Percentiles rank a stretch among this genome's conserved stretches.
Evolutionary conservation across 75 land plant species (phyloP).

Genomic region (Selaginella tamariscina): DNA sequence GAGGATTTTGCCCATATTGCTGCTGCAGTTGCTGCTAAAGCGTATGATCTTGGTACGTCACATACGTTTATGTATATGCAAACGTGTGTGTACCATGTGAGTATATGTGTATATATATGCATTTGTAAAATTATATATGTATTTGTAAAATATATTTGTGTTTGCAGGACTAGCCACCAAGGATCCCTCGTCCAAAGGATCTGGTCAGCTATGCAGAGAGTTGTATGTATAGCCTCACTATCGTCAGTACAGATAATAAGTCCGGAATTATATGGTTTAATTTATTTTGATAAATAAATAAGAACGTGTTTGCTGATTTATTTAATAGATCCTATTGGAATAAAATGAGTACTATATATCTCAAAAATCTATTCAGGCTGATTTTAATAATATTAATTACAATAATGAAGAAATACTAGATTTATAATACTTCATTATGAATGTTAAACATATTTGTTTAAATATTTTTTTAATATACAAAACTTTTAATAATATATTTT

Average conservation of each 20-base stretch:
- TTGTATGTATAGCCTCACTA: slow-evolving; percentile 81
- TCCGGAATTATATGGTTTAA: not conserved
- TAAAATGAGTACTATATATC: too few species aligned
- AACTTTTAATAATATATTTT: too few species aligned
- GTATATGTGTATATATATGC: too few species aligned
- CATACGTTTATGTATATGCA: too few species aligned
- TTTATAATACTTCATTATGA: too few species aligned
- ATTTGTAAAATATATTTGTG: not conserved
- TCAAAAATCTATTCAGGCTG: too few species aligned
- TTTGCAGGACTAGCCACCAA: slow-evolving; percentile 43
- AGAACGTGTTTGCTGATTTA: not conserved
- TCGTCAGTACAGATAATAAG: slow-evolving; percentile 34
- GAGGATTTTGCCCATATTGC: slow-evolving; percentile 83
- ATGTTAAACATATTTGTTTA: too few species aligned
- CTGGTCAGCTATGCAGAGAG: slow-evolving; percentile 63
- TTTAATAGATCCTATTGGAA: too few species aligned
- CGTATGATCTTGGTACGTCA: slow-evolving; percentile 65
- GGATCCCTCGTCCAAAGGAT: slow-evolving; percentile 53
- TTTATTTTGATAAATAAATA: not conserved
- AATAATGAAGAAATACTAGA: too few species aligned
- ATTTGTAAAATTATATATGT: not conserved
- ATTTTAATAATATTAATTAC: too few species aligned
- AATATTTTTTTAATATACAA: too few species aligned
- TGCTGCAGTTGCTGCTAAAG: slow-evolving; percentile 71
- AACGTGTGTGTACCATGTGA: too few species aligned